These are phyloP conservation scores for Leersia perrieri DNA, from an alignment of 176 grass and related monocot species.

Conservation along the genomic window DNA sequence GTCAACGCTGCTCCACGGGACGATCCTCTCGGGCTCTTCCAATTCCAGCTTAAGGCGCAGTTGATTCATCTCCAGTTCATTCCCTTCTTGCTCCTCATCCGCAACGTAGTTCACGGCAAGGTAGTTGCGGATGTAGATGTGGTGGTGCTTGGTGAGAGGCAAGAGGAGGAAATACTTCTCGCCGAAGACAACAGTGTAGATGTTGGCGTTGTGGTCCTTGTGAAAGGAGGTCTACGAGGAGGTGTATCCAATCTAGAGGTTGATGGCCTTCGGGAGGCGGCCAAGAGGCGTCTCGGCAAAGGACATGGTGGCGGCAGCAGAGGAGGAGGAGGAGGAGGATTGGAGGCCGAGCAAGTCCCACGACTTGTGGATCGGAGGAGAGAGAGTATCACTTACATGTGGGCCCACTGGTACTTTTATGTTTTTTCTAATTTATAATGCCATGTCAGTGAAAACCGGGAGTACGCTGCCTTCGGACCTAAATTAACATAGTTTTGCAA, in stretches of 20 bases:
- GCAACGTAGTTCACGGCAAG: conserved; percentile 51
- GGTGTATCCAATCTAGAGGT: conserved; percentile 82
- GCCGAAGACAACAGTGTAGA: conserved; percentile 76
- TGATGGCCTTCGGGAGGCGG: conserved; percentile 80
- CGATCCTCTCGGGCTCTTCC: conserved; percentile 53
- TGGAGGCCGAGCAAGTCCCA: too few relatives aligned
- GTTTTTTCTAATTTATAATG: too few relatives aligned
- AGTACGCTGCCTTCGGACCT: too few relatives aligned
- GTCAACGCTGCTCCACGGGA: conserved; percentile 93
- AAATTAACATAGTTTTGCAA: too few relatives aligned
- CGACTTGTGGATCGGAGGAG: too few relatives aligned
- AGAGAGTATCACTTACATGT: too few relatives aligned
- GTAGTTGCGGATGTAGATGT: conserved; percentile 70
- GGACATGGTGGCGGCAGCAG: too few relatives aligned
- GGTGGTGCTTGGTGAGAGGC: conserved; percentile 82
- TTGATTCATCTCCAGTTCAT: too few relatives aligned
- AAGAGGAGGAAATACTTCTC: conserved; percentile 89
- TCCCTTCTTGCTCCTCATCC: conserved; percentile 18
- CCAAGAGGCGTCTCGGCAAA: too few relatives aligned
- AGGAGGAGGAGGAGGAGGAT: too few relatives aligned
- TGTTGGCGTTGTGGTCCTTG: conserved; percentile 98
- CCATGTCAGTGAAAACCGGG: too few relatives aligned
- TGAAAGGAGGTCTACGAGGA: conserved; percentile 83
- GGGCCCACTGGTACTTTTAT: too few relatives aligned
- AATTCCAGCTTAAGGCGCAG: conserved; percentile 61